These are phyloP conservation scores for Colletotrichum lupini DNA, from an alignment of 2,329 filamentous ascomycete genomes.

Conservation along the genomic window DNA sequence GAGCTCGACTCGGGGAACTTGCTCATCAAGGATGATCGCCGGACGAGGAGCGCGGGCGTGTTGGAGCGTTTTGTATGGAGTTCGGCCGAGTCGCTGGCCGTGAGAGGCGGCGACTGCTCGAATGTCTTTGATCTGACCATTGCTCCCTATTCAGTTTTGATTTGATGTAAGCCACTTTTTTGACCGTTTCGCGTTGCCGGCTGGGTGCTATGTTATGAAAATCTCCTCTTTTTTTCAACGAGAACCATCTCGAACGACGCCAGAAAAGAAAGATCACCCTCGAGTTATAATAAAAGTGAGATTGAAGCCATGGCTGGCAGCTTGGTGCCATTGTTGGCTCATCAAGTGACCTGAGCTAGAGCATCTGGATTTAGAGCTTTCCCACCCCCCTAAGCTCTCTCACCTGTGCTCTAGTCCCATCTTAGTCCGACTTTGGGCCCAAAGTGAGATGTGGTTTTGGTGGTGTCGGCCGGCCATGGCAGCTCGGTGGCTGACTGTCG, in stretches of 20 bases:
- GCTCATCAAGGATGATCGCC: constrained; percentile 26
- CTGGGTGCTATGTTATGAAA: neutral
- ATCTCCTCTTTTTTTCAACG: neutral
- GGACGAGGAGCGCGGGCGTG: constrained; percentile 28
- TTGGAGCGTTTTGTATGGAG: constrained; percentile 30
- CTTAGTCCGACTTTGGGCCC: constrained; percentile 8
- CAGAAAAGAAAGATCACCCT: neutral
- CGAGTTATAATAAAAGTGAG: neutral
- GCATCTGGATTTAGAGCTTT: constrained; percentile 9
- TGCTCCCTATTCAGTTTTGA: neutral
- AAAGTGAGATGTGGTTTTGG: neutral
- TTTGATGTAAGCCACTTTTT: neutral
- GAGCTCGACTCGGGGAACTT: constrained; percentile 29
- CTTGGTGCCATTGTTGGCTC: neutral
- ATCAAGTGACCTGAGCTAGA: constrained; percentile 33
- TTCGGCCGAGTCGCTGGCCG: constrained; percentile 25
- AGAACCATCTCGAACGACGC: neutral
- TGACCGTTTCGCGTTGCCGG: neutral
- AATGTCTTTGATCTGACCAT: constrained; percentile 16
- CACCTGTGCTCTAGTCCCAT: constrained; percentile 13
- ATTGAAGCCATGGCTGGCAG: neutral
- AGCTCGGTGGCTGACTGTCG: constrained; percentile 10
- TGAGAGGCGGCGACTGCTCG: constrained; percentile 28
- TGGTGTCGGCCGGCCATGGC: constrained; percentile 15
- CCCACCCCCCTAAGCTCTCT: constrained; percentile 3